Percentiles rank a stretch among this genome's conserved stretches.
Evolutionary conservation across 768 basidiomycete genomes (phyloP).

Genomic region (Suillus luteus): DNA sequence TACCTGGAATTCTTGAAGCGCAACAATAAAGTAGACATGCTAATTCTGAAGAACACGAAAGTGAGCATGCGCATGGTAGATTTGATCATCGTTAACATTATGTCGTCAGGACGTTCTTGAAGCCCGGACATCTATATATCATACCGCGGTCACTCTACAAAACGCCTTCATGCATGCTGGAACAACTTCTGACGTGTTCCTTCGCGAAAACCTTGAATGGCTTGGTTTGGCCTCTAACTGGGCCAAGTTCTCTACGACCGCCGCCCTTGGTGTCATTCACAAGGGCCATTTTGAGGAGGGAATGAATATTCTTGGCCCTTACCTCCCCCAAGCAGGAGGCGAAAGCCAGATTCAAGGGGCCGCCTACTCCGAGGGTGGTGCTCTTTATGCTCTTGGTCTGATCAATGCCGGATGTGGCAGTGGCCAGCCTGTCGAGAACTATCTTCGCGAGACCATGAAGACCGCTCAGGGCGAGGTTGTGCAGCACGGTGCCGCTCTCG

Average conservation of each 20-base stretch:
- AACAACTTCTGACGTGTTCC: conserved; percentile 91
- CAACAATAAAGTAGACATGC: conserved; percentile 90
- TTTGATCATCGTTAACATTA: conserved; percentile 12
- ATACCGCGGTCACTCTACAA: conserved; percentile 93
- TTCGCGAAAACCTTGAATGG: conserved; percentile 97
- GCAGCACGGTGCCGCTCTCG: conserved; percentile 95
- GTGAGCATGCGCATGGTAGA: conserved; percentile 38
- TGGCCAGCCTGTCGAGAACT: conserved; percentile 64
- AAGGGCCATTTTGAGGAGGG: conserved; percentile 96
- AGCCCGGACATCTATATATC: conserved; percentile 94
- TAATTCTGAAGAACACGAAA: conserved; percentile 92
- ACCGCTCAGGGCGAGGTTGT: conserved; percentile 81
- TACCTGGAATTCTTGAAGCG: conserved; percentile 95
- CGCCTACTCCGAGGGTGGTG: conserved; percentile 93
- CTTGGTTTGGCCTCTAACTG: conserved; percentile 93
- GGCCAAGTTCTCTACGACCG: conserved; percentile 98
- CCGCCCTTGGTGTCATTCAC: conserved; percentile 96
- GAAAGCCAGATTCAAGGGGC: conserved; percentile 78
- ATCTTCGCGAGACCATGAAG: conserved; percentile 80
- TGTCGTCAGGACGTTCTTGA: conserved; percentile 77
- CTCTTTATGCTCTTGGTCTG: conserved; percentile 92
- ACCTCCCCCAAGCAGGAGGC: conserved; percentile 78
- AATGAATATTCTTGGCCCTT: conserved; percentile 89
- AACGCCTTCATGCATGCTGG: conserved; percentile 99
- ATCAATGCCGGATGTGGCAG: conserved; percentile 92